A percentile compares a stretch with the other conserved stretches of the same genome.
These are phyloP conservation scores for Neonectria neomacrospora DNA, from an alignment of 2,329 filamentous ascomycete species.

Conservation along the genomic window DNA sequence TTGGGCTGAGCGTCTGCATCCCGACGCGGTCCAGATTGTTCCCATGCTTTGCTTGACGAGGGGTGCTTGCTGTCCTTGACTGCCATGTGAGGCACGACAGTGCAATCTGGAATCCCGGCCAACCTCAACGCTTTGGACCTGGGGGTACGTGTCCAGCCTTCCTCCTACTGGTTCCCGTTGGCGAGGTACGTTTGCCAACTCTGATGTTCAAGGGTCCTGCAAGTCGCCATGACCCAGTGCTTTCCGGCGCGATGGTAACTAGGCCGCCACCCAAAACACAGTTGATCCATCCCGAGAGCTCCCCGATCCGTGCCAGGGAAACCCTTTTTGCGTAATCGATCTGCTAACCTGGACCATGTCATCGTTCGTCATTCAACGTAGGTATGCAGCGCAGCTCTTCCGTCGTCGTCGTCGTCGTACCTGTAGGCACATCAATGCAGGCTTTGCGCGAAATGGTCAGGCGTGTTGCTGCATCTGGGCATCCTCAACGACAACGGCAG, in stretches of 20 bases:
- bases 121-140: constrained; percentile 1
- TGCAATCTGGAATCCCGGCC: not conserved
- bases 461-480: not conserved
- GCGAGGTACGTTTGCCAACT: constrained; percentile 12
- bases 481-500: constrained; percentile 4
- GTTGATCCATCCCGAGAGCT: constrained; percentile 7
- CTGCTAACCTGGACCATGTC: not conserved
- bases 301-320: not conserved
- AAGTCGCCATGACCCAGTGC: constrained; percentile 33
- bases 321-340: not conserved
- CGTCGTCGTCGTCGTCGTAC: not conserved
- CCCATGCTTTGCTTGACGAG: constrained; percentile 12
- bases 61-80: constrained; percentile 11
- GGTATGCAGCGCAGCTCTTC: not conserved
- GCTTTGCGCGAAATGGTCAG: not conserved
- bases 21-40: constrained; percentile 8
- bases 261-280: constrained; percentile 34
- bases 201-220: constrained; percentile 5
- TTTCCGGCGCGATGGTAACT: constrained; percentile 43
- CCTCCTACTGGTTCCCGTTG: constrained; percentile 17
- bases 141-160: constrained; percentile 1
- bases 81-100: not conserved
- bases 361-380: not conserved
- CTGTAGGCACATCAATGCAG: not conserved
- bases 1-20: constrained; percentile 2